Evolutionary conservation across 1,284 basidiomycete species (phyloP).

Genomic region (Tilletia indica): DNA sequence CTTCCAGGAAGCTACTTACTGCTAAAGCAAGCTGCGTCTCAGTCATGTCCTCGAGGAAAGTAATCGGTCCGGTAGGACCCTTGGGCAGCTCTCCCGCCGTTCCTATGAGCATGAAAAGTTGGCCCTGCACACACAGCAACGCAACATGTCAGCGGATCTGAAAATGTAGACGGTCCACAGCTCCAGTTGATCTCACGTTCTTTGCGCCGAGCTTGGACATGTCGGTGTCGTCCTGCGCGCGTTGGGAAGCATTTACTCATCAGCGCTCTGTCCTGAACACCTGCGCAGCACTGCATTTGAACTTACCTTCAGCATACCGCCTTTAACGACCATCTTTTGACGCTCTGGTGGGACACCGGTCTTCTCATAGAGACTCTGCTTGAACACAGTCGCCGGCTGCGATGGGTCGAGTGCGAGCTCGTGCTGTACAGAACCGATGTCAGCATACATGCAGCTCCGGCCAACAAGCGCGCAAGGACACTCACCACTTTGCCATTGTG

Average conservation of each 20-base stretch:
- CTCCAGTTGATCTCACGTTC: neutral
- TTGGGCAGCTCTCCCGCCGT: constrained; percentile 86
- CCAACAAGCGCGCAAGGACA: neutral
- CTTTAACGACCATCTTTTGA: constrained; percentile 97
- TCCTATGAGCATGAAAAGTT: constrained; percentile 61
- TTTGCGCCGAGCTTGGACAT: constrained; percentile 74
- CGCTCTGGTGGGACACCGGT: constrained; percentile 84
- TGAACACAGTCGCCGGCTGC: constrained; percentile 72
- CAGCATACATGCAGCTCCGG: constrained; percentile 57
- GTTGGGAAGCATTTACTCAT: neutral
- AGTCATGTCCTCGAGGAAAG: constrained; percentile 85
- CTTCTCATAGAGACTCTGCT: constrained; percentile 73
- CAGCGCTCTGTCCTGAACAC: neutral
- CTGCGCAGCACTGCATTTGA: constrained; percentile 16
- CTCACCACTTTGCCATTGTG: constrained; percentile 72
- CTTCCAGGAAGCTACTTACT: constrained; percentile 59
- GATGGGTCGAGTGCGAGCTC: constrained; percentile 65
- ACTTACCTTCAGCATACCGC: constrained; percentile 72
- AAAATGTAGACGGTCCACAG: too few relatives aligned
- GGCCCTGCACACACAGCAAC: constrained; percentile 28
- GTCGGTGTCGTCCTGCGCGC: constrained; percentile 73
- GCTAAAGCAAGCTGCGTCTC: constrained; percentile 76
- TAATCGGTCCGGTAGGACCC: constrained; percentile 72
- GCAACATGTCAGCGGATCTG: too few relatives aligned
- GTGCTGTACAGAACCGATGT: constrained; percentile 58